phyloP scores from a whole-genome alignment of 1,284 basidiomycete genomes.

The Malassezia japonica region DNA sequence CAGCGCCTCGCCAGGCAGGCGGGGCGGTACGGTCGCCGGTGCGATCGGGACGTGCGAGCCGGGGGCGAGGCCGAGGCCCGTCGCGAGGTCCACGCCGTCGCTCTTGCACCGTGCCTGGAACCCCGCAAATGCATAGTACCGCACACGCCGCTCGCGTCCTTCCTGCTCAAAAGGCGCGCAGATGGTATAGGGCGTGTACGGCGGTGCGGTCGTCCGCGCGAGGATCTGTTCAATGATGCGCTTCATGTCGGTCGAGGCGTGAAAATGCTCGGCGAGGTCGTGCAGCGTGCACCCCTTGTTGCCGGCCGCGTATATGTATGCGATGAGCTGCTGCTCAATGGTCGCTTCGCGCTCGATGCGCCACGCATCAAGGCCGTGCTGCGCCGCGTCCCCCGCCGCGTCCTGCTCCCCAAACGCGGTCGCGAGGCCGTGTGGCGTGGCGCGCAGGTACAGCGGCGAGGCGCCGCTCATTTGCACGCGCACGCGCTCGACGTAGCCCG shows the following conservation, averaged over 20 bases:
- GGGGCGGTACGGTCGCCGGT: background rate
- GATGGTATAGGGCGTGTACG: slow-evolving; percentile 5
- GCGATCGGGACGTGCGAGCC: background rate
- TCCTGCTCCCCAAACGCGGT: background rate
- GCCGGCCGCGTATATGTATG: background rate
- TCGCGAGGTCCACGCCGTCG: slow-evolving; percentile 6
- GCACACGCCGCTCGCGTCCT: slow-evolving; percentile 18
- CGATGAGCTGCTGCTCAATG: slow-evolving; percentile 11
- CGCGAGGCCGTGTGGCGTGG: slow-evolving; percentile 1
- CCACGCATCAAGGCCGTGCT: background rate
- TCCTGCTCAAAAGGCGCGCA: slow-evolving; percentile 18
- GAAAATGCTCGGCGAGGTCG: slow-evolving; percentile 8
- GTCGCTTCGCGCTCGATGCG: background rate
- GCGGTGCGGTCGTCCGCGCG: slow-evolving; percentile 4
- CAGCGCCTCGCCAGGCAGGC: slow-evolving; percentile 9
- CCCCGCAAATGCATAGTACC: slow-evolving; percentile 12
- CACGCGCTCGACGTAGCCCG: slow-evolving; percentile 14
- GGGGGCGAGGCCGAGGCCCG: slow-evolving; percentile 4
- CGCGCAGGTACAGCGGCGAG: slow-evolving; percentile 13
- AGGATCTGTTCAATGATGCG: slow-evolving; percentile 19
- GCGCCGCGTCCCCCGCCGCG: background rate
- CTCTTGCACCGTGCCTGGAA: slow-evolving; percentile 4
- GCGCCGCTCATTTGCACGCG: slow-evolving; percentile 4
- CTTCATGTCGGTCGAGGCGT: slow-evolving; percentile 13
- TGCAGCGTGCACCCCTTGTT: slow-evolving; percentile 13